phyloP scores from a whole-genome alignment of 352 stramenopile genomes.

The Phytophthora brassicae region DNA sequence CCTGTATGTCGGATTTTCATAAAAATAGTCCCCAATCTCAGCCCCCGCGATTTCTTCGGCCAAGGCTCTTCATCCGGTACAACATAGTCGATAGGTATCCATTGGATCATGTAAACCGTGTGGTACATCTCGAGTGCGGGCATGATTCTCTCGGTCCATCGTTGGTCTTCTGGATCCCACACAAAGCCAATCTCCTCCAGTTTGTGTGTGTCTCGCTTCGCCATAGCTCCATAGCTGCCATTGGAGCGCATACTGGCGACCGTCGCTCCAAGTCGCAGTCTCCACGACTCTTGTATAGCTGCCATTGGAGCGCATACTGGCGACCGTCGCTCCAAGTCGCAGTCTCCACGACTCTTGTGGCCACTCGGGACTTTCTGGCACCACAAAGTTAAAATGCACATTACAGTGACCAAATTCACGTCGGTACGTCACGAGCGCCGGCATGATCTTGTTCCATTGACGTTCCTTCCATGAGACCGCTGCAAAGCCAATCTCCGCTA shows the following conservation, averaged over 20 bases:
- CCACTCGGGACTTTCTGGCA: slow-evolving; percentile 18
- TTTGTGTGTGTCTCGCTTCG: slow-evolving; percentile 33
- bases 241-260: slow-evolving; percentile 37
- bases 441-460: slow-evolving; percentile 29
- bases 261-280: slow-evolving; percentile 22
- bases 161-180: slow-evolving; percentile 45
- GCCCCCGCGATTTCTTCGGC: slow-evolving; percentile 37
- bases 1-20: slow-evolving; percentile 49
- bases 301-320: slow-evolving; percentile 37
- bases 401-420: slow-evolving; percentile 28
- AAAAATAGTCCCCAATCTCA: slow-evolving; percentile 52
- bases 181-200: slow-evolving; percentile 57
- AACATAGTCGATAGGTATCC: slow-evolving; percentile 39
- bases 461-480: slow-evolving; percentile 9
- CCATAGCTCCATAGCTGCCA: slow-evolving; percentile 40
- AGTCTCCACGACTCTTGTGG: slow-evolving; percentile 15
- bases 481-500: slow-evolving; percentile 20
- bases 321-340: slow-evolving; percentile 25
- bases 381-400: slow-evolving; percentile 30
- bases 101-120: slow-evolving; percentile 28
- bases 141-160: slow-evolving; percentile 54
- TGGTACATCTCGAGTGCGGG: slow-evolving; percentile 43
- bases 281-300: too few relatives aligned
- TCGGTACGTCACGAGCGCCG: slow-evolving; percentile 21
- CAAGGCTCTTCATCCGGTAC: slow-evolving; percentile 40